Percentiles rank a stretch among this genome's conserved stretches.
These are phyloP conservation scores for Secale cereale DNA, from an alignment of 176 grass and related monocot species.

Conservation along the genomic window DNA sequence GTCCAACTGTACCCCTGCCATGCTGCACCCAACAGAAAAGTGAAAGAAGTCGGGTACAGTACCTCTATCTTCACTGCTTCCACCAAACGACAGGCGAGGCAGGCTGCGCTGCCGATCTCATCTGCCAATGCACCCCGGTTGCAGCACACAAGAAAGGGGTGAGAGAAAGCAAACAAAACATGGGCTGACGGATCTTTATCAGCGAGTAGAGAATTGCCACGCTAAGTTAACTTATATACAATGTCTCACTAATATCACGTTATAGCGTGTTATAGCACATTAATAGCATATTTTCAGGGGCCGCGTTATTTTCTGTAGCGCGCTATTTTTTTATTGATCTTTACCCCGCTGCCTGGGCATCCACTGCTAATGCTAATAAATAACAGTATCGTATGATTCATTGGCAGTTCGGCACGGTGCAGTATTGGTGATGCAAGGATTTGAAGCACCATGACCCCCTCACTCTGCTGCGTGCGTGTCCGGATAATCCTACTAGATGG, in stretches of 20 bases:
- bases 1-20: background rate
- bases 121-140: background rate
- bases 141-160: background rate
- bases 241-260: no score
- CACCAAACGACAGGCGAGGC: background rate
- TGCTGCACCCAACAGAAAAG: background rate
- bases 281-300: no score
- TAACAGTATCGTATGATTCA: background rate
- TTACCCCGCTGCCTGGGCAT: background rate
- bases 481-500: no score
- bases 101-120: background rate
- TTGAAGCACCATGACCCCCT: no score
- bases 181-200: background rate
- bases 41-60: background rate
- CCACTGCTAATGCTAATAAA: background rate
- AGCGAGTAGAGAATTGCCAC: no score
- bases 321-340: background rate
- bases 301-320: no score
- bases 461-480: no score
- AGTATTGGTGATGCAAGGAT: background rate
- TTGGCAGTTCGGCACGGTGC: background rate
- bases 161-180: background rate
- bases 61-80: background rate
- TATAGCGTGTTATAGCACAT: no score
- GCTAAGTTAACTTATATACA: no score